Percentiles rank a stretch among this genome's conserved stretches.
phyloP scores from a whole-genome alignment of 352 stramenopile genomes.

The Phytophthora syringae region DNA sequence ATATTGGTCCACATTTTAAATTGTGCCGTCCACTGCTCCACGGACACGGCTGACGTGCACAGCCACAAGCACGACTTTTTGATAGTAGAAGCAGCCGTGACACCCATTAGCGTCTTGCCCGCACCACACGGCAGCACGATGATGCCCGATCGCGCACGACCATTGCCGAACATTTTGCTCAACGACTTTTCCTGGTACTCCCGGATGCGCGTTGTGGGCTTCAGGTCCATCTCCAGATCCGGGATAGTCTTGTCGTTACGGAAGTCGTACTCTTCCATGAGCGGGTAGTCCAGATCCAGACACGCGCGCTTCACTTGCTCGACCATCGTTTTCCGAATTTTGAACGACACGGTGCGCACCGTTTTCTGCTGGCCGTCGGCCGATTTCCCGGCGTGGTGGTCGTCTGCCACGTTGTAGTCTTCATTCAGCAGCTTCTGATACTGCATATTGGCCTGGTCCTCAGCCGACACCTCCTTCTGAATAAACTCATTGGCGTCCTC shows the following conservation, averaged over 20 bases:
- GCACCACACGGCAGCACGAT: slow-evolving; percentile 99
- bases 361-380: slow-evolving; percentile 59
- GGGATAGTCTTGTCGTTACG: slow-evolving; percentile 89
- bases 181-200: slow-evolving; percentile 99
- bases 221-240: slow-evolving; percentile 89
- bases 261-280: slow-evolving; percentile 99
- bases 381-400: slow-evolving; percentile 50
- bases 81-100: slow-evolving; percentile 96
- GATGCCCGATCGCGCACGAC: slow-evolving; percentile 97
- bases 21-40: slow-evolving; percentile 98
- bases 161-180: slow-evolving; percentile 99
- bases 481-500: slow-evolving; percentile 76
- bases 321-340: slow-evolving; percentile 88
- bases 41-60: slow-evolving; percentile 97
- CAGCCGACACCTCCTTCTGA: slow-evolving; percentile 79
- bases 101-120: slow-evolving; percentile 85
- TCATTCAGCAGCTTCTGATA: slow-evolving; percentile 90
- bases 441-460: slow-evolving; percentile 87
- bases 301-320: slow-evolving; percentile 96
- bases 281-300: slow-evolving; percentile 96
- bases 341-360: slow-evolving; percentile 83
- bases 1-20: slow-evolving; percentile 99
- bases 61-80: slow-evolving; percentile 98
- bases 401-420: slow-evolving; percentile 82
- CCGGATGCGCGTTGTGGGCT: slow-evolving; percentile 94